phyloP scores from a whole-genome alignment of 495 filamentous ascomycete species.

The Xylaria telfairii region DNA sequence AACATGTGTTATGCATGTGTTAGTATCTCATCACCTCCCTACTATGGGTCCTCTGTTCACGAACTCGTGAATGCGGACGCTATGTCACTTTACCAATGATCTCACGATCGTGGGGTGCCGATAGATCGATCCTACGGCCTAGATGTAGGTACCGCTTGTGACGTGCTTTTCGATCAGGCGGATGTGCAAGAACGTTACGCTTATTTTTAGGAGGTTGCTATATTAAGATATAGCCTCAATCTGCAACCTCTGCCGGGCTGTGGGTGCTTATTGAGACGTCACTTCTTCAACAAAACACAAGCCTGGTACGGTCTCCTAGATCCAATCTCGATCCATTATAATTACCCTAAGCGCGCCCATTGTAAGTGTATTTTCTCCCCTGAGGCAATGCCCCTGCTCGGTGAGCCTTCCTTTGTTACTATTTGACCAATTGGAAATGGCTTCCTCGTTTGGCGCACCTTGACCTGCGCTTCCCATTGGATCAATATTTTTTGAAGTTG shows the following conservation, averaged over 20 bases:
- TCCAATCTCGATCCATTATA: constrained; percentile 16
- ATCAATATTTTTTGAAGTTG: background rate
- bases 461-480: constrained; percentile 6
- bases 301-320: background rate
- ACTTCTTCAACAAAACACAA: constrained; percentile 26
- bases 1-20: constrained; percentile 16
- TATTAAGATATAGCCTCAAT: constrained; percentile 42
- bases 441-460: background rate
- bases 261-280: constrained; percentile 38
- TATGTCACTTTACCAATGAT: background rate
- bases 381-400: background rate
- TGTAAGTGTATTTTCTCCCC: constrained; percentile 1
- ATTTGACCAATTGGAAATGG: constrained; percentile 1
- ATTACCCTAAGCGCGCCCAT: constrained; percentile 31
- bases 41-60: constrained; percentile 9
- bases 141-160: constrained; percentile 26
- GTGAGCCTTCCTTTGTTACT: background rate
- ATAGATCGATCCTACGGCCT: constrained; percentile 27
- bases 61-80: background rate
- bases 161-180: constrained; percentile 17
- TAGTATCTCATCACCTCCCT: constrained; percentile 15
- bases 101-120: constrained; percentile 21
- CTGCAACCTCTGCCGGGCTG: constrained; percentile 35
- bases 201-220: constrained; percentile 39
- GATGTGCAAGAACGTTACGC: constrained; percentile 14